Conservation (phyloP, 2,329 filamentous ascomycete genomes). For the Paradendryphiella salina region DNA sequence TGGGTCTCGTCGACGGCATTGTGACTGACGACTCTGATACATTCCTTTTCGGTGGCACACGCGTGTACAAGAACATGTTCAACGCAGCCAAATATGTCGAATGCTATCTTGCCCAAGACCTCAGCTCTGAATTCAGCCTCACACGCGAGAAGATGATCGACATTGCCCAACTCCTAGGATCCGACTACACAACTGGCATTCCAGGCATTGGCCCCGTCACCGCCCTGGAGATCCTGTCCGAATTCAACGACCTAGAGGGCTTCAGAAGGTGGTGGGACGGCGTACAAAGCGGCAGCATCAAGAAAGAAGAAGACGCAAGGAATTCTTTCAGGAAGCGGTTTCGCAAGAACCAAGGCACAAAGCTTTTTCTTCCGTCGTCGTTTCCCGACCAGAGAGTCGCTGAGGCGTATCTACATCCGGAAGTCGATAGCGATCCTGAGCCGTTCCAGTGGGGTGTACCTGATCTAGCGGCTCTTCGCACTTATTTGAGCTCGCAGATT, state of each 20-base stretch:
- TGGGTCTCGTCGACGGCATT: constrained; percentile 93
- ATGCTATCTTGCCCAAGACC: constrained; percentile 82
- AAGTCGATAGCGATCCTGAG: constrained; percentile 78
- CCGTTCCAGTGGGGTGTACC: constrained; percentile 94
- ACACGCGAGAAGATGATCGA: constrained; percentile 85
- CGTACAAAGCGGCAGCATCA: constrained; percentile 69
- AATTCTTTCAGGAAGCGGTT: constrained; percentile 83
- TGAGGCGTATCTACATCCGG: constrained; percentile 81
- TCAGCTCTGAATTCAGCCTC: constrained; percentile 87
- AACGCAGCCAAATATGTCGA: constrained; percentile 98
- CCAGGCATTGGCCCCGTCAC: constrained; percentile 91
- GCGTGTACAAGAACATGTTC: constrained; percentile 99
- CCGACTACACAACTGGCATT: constrained; percentile 92
- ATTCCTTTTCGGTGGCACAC: constrained; percentile 93
- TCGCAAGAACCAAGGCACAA: constrained; percentile 73
- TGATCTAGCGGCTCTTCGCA: constrained; percentile 80
- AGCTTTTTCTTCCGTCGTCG: constrained; percentile 78
- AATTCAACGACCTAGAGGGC: constrained; percentile 74
- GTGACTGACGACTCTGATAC: constrained; percentile 97
- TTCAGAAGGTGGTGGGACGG: constrained; percentile 88
- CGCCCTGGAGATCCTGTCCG: constrained; percentile 88
- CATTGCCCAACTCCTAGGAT: constrained; percentile 87
- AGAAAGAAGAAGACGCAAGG: constrained; percentile 59
- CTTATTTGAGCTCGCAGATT: constrained; percentile 87
- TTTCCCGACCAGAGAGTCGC: constrained; percentile 82